Base-by-base conservation (phyloP, 352 stramenopile genomes). In the Globisporangium rhizosaccharum region DNA sequence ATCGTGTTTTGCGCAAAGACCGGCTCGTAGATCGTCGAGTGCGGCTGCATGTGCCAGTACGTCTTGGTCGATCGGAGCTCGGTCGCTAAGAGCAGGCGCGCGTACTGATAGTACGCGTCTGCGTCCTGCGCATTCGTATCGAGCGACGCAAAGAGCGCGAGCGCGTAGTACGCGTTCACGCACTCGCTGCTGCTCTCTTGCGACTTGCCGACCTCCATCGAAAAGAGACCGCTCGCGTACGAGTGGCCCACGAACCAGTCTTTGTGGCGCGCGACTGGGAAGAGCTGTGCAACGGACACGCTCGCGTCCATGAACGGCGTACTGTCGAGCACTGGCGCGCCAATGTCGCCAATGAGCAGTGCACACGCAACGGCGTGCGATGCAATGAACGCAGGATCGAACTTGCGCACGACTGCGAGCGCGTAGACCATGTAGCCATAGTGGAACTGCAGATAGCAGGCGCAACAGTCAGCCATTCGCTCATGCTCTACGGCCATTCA, bases 201-300 rank as follows among this genome's bases (percentile, higher is more conserved):
- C 33, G 84, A 92, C 73, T 98, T 98, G 47, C 96, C 96, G 59
- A 96, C 88, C 42, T 87, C 69, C 79, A 98, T 96, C 30, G 82
- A 80, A 72, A 98, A 98, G 15, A 99, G 46, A 6, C 96, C 96
- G 45, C 88, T 97, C 12, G 96, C 94, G 76, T 97, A 99, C 53
- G 92, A 98, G 65, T 99, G 94, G 37, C 92, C 94, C 50, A 98
- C 83, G 73, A 96, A 99, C 87, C 93, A 98, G 57, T 98, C 95
- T 72, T 98, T 98, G 68, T 98, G 92, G 15, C 96, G 75, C 28
- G 92, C 84, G 6, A 89, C 72, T 8, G 94, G 92, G 56, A 88
- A 98, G 76, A 88, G 71, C 33, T 72, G 56, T 28, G 63, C 67
- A 12, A 72, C 72, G 0, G 77, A 77, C 10, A 89, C 70, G 53